A percentile compares a stretch with the other conserved stretches of the same genome.
Conservation (phyloP, 257 asterid species). For the Galeopsis tetrahit region DNA sequence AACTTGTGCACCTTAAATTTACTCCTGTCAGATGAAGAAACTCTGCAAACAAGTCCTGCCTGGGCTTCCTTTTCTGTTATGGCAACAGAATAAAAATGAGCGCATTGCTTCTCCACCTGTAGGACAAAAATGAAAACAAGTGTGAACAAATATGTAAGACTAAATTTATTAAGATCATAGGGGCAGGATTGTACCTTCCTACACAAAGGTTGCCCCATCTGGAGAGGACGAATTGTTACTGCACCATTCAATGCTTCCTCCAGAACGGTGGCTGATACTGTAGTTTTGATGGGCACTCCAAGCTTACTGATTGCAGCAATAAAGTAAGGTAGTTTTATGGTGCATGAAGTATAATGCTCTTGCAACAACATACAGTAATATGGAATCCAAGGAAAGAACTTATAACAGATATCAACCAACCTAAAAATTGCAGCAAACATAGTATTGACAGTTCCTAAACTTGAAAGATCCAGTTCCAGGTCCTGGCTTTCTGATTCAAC, state of each 20-base stretch:
- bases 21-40: slow-evolving; percentile 81
- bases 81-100: slow-evolving; percentile 91
- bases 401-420: slow-evolving; percentile 44
- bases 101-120: slow-evolving; percentile 97
- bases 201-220: slow-evolving; percentile 75
- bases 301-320: slow-evolving; percentile 72
- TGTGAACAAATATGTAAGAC: slow-evolving; percentile 27
- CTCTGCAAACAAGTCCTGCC: slow-evolving; percentile 88
- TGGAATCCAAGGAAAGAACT: slow-evolving; percentile 23
- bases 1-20: slow-evolving; percentile 75
- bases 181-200: slow-evolving; percentile 63
- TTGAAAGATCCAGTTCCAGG: slow-evolving; percentile 96
- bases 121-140: slow-evolving; percentile 30
- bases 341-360: slow-evolving; percentile 10
- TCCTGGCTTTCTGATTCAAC: slow-evolving; percentile 94
- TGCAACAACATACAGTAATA: slow-evolving; percentile 19
- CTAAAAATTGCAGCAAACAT: slow-evolving; percentile 98
- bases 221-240: slow-evolving; percentile 69
- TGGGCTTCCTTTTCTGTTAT: slow-evolving; percentile 87
- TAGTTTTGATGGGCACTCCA: slow-evolving; percentile 94
- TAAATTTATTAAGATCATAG: slow-evolving; percentile 10
- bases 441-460: slow-evolving; percentile 93
- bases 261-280: slow-evolving; percentile 92
- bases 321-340: slow-evolving; percentile 27
- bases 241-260: slow-evolving; percentile 93